phyloP scores from a whole-genome alignment of 1,284 basidiomycete species.

The Ustilago trichophora region DNA sequence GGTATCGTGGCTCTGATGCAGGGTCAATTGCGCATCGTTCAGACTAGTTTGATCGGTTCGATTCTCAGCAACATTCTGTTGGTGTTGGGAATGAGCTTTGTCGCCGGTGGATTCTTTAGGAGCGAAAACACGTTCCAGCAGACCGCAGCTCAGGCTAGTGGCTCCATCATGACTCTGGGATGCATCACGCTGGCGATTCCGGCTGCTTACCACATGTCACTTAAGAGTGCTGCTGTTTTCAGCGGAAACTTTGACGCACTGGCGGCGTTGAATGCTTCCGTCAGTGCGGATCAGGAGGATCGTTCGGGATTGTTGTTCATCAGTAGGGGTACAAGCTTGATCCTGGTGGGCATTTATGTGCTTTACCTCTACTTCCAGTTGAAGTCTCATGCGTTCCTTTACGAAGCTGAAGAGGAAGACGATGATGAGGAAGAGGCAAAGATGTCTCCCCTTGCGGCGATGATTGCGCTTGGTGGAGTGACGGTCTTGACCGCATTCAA shows the following conservation, averaged over 20 bases:
- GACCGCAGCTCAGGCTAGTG: slow-evolving; percentile 64
- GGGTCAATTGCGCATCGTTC: slow-evolving; percentile 69
- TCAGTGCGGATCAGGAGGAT: slow-evolving; percentile 25
- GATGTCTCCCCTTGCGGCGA: slow-evolving; percentile 60
- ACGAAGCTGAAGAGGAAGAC: slow-evolving; percentile 52
- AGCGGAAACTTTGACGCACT: slow-evolving; percentile 53
- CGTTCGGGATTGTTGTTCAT: slow-evolving; percentile 61
- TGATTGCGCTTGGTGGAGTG: slow-evolving; percentile 54
- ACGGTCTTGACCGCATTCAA: slow-evolving; percentile 63
- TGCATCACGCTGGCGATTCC: slow-evolving; percentile 90
- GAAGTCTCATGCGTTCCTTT: slow-evolving; percentile 62
- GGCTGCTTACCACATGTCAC: slow-evolving; percentile 77
- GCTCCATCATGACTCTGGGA: slow-evolving; percentile 80
- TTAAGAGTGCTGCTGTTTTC: slow-evolving; percentile 56
- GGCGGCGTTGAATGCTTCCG: slow-evolving; percentile 20
- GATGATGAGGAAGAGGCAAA: slow-evolving; percentile 60
- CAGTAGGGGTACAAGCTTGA: slow-evolving; percentile 61
- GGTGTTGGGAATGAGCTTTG: slow-evolving; percentile 63
- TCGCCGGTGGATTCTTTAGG: slow-evolving; percentile 64
- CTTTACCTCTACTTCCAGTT: slow-evolving; percentile 72
- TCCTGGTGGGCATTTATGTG: slow-evolving; percentile 82
- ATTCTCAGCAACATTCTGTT: slow-evolving; percentile 64
- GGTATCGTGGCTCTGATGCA: slow-evolving; percentile 80
- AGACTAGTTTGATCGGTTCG: slow-evolving; percentile 63
- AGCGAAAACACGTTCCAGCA: slow-evolving; percentile 62